A percentile compares a stretch with the other conserved stretches of the same genome.
These are phyloP conservation scores for Podaxis sp. DNA, from an alignment of 768 basidiomycete species.

Conservation along the genomic window DNA sequence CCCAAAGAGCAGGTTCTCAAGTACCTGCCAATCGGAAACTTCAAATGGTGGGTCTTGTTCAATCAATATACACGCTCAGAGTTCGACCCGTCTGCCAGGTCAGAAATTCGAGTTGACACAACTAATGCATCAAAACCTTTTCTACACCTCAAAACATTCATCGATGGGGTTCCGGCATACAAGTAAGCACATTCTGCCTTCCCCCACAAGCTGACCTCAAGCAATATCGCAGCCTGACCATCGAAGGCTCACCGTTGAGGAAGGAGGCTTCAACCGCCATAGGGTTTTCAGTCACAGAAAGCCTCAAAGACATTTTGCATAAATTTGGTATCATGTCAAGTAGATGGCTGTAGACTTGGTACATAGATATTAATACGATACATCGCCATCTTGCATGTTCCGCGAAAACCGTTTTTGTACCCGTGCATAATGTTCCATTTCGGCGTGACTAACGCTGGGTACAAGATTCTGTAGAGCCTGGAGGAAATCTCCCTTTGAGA, in stretches of 20 bases:
- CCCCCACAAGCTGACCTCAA: not conserved
- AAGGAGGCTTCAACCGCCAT: constrained; percentile 41
- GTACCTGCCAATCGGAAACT: constrained; percentile 63
- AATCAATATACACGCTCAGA: not conserved
- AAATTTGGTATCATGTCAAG: constrained; percentile 53
- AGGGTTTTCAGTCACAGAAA: constrained; percentile 43
- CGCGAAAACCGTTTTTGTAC: constrained; percentile 71
- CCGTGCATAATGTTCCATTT: constrained; percentile 79
- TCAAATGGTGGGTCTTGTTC: constrained; percentile 51
- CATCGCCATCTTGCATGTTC: constrained; percentile 8
- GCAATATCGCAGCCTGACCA: constrained; percentile 35
- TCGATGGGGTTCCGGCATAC: constrained; percentile 56
- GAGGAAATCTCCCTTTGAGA: constrained; percentile 74
- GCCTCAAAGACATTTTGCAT: constrained; percentile 53
- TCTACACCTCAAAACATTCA: constrained; percentile 54
- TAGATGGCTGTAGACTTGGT: constrained; percentile 49
- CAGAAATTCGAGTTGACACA: constrained; percentile 70
- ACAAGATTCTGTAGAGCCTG: constrained; percentile 66
- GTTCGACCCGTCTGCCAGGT: constrained; percentile 35
- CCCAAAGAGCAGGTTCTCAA: constrained; percentile 55
- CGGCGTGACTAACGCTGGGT: constrained; percentile 81
- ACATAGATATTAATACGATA: constrained; percentile 1
- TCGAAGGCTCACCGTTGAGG: constrained; percentile 47
- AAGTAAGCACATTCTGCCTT: constrained; percentile 34
- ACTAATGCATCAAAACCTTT: constrained; percentile 47